Conservation (phyloP, 2,329 filamentous ascomycete species). For the Fusarium sp. region DNA sequence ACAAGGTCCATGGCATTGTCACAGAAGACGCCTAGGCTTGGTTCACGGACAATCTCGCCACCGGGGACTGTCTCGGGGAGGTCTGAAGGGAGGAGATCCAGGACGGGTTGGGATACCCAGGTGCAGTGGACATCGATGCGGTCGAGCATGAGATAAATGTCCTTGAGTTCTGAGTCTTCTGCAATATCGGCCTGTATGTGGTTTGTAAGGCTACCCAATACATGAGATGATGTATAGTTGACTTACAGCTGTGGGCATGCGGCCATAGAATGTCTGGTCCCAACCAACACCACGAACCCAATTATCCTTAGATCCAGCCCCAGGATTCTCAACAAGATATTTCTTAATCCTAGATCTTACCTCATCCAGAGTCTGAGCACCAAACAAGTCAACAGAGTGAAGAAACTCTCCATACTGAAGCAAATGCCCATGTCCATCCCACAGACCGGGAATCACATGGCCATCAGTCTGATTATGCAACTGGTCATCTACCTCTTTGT, state of each 20-base stretch:
- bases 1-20: slow-evolving; percentile 78
- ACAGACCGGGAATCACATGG: slow-evolving; percentile 74
- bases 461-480: slow-evolving; percentile 51
- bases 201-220: background rate
- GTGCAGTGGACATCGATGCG: slow-evolving; percentile 77
- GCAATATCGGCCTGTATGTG: slow-evolving; percentile 64
- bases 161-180: slow-evolving; percentile 61
- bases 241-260: slow-evolving; percentile 73
- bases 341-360: slow-evolving; percentile 62
- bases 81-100: slow-evolving; percentile 67
- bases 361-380: slow-evolving; percentile 65
- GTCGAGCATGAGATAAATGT: slow-evolving; percentile 75
- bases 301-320: slow-evolving; percentile 63
- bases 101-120: slow-evolving; percentile 74
- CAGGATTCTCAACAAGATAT: slow-evolving; percentile 63
- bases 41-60: slow-evolving; percentile 71
- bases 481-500: slow-evolving; percentile 38
- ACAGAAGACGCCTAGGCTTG: slow-evolving; percentile 76
- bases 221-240: background rate
- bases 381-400: slow-evolving; percentile 74
- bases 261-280: slow-evolving; percentile 74
- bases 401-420: slow-evolving; percentile 75
- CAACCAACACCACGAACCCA: slow-evolving; percentile 78
- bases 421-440: slow-evolving; percentile 78
- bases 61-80: slow-evolving; percentile 67